Conservation (phyloP, 2,329 filamentous ascomycete species). For the Podosphaera aphanis region DNA sequence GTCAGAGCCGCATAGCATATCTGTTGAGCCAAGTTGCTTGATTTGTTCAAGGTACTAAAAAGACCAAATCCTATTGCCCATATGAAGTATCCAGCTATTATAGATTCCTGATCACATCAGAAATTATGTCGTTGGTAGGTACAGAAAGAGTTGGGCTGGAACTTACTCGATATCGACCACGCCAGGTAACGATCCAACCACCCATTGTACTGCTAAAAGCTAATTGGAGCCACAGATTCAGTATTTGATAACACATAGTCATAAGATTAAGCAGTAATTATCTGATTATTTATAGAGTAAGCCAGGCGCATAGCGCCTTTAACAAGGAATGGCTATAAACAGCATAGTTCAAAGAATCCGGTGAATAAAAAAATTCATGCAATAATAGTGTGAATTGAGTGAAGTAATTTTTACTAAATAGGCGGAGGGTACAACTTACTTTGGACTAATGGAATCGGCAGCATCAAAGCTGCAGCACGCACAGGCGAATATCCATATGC, state of each 20-base stretch:
- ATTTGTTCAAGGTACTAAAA: conserved; percentile 35
- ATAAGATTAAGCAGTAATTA: no score
- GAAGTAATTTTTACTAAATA: background rate
- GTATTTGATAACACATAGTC: background rate
- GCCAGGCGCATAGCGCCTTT: no score
- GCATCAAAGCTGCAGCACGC: background rate
- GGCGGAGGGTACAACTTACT: background rate
- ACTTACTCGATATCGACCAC: background rate
- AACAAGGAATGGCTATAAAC: background rate
- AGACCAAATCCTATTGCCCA: conserved; percentile 42
- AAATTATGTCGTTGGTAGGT: no score
- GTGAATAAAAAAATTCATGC: background rate
- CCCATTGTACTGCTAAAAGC: background rate
- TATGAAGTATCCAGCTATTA: conserved; percentile 32
- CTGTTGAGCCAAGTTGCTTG: conserved; percentile 29
- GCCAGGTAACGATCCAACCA: background rate
- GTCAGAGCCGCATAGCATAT: conserved; percentile 38
- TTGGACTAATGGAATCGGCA: background rate
- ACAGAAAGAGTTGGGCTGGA: background rate
- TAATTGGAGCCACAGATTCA: background rate
- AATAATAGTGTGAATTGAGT: background rate
- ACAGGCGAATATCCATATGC: background rate
- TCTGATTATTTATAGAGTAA: no score
- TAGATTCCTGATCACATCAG: conserved; percentile 28
- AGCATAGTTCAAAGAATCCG: no score